A percentile compares a stretch with the other conserved stretches of the same genome.
These are phyloP conservation scores for Penicillium fimorum DNA, from an alignment of 495 filamentous ascomycete genomes.

Conservation along the genomic window DNA sequence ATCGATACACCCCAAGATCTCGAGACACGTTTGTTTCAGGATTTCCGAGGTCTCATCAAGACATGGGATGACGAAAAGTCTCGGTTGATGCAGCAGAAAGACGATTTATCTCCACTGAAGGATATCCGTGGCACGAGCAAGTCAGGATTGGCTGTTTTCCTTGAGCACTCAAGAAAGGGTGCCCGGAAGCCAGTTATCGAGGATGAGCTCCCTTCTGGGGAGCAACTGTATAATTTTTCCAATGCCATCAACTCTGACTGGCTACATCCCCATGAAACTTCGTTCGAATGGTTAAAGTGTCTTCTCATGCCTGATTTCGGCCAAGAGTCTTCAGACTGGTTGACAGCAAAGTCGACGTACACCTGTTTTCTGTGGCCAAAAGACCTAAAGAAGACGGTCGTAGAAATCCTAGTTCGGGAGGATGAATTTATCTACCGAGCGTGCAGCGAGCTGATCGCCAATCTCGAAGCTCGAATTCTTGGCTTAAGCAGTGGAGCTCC, in stretches of 20 bases:
- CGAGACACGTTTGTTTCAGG: constrained; percentile 42
- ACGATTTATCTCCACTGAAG: constrained; percentile 51
- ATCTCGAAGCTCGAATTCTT: constrained; percentile 36
- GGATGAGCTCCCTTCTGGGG: constrained; percentile 53
- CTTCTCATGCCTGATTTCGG: constrained; percentile 50
- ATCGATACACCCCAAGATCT: constrained; percentile 19
- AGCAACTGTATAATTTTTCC: constrained; percentile 57
- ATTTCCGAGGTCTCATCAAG: constrained; percentile 53
- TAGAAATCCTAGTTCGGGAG: constrained; percentile 63
- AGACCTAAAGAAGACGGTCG: constrained; percentile 64
- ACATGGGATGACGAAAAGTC: constrained; percentile 61
- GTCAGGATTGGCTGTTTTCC: constrained; percentile 68
- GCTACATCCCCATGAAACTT: constrained; percentile 60
- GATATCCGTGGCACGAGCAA: constrained; percentile 46
- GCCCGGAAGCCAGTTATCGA: constrained; percentile 50
- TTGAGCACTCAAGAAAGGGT: constrained; percentile 71
- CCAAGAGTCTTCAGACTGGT: constrained; percentile 22
- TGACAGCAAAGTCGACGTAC: constrained; percentile 54
- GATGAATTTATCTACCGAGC: constrained; percentile 68
- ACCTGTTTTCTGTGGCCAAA: constrained; percentile 66
- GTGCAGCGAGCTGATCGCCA: constrained; percentile 44
- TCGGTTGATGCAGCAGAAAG: constrained; percentile 53
- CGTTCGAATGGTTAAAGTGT: constrained; percentile 62
- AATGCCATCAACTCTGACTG: constrained; percentile 52
- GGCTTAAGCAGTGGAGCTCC: constrained; percentile 13